Conservation (phyloP, 352 stramenopile genomes). For the Phytophthora sojae region DNA sequence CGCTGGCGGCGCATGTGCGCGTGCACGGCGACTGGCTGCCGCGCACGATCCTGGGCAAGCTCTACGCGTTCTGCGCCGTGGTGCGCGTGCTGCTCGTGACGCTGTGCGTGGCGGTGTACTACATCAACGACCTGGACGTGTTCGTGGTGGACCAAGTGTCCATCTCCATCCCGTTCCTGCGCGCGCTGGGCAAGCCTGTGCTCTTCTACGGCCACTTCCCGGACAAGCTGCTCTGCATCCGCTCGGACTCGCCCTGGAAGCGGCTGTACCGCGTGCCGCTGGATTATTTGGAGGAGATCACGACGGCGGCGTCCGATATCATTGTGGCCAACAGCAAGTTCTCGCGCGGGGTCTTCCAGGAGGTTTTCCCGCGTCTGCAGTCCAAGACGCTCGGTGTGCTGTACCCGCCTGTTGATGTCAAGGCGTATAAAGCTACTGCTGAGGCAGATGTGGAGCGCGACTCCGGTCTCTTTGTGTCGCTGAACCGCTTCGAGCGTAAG, state of each 20-base stretch:
- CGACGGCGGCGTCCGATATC: constrained; percentile 92
- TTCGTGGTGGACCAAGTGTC: constrained; percentile 89
- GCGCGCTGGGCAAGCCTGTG: constrained; percentile 81
- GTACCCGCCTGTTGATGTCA: constrained; percentile 94
- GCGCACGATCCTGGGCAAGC: constrained; percentile 82
- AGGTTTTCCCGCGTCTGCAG: constrained; percentile 86
- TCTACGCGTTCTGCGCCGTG: constrained; percentile 94
- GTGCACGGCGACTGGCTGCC: constrained; percentile 96
- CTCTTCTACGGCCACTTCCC: constrained; percentile 99
- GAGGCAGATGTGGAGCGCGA: constrained; percentile 45
- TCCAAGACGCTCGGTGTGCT: constrained; percentile 85
- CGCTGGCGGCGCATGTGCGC: constrained; percentile 79
- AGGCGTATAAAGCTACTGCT: constrained; percentile 57
- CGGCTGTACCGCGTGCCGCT: constrained; percentile 92
- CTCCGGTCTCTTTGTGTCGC: constrained; percentile 90
- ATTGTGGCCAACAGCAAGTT: constrained; percentile 98
- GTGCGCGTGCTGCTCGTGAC: constrained; percentile 95
- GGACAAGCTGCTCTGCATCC: constrained; percentile 94
- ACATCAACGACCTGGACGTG: constrained; percentile 64
- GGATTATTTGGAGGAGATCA: constrained; percentile 94
- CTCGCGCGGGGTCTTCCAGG: constrained; percentile 91
- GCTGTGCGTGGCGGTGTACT: constrained; percentile 50
- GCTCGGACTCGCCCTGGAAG: constrained; percentile 74
- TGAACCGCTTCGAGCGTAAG: constrained; percentile 99
- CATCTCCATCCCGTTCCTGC: constrained; percentile 79